These are phyloP conservation scores for Echites panduratus DNA, from an alignment of 257 asterid genomes.

Conservation along the genomic window DNA sequence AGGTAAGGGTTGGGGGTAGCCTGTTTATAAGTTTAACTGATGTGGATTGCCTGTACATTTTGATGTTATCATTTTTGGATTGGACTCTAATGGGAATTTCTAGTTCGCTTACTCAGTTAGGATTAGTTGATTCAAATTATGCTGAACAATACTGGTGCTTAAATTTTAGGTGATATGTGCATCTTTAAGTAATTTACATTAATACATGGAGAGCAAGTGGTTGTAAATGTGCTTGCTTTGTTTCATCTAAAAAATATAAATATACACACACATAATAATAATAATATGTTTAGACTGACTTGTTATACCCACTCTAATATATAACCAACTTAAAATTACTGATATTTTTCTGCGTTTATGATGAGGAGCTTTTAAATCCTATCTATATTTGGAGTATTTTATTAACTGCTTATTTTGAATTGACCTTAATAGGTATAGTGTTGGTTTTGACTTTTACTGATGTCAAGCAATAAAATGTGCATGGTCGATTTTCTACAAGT, in stretches of 20 bases:
- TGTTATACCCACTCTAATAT: not conserved
- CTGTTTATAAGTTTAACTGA: not conserved
- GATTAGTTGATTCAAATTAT: no score
- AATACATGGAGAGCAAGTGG: not conserved
- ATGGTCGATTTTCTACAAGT: slow-evolving; percentile 33
- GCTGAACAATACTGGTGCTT: not conserved
- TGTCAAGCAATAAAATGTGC: slow-evolving; percentile 32
- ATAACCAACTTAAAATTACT: not conserved
- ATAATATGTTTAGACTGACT: not conserved
- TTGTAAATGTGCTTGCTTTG: not conserved
- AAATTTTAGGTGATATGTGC: not conserved
- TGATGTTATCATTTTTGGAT: not conserved
- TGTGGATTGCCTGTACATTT: not conserved
- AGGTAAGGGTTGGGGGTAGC: not conserved
- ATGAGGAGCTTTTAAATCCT: not conserved
- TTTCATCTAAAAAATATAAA: not conserved
- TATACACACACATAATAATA: not conserved
- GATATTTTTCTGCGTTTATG: not conserved
- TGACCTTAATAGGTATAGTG: not conserved
- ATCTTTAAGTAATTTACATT: not conserved
- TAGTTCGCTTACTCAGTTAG: not conserved
- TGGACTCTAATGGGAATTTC: not conserved
- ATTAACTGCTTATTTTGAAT: not conserved
- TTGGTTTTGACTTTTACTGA: slow-evolving; percentile 11
- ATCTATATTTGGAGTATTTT: not conserved